Conservation (phyloP, 2,329 filamentous ascomycete species). For the Trichoderma afroharzianum region DNA sequence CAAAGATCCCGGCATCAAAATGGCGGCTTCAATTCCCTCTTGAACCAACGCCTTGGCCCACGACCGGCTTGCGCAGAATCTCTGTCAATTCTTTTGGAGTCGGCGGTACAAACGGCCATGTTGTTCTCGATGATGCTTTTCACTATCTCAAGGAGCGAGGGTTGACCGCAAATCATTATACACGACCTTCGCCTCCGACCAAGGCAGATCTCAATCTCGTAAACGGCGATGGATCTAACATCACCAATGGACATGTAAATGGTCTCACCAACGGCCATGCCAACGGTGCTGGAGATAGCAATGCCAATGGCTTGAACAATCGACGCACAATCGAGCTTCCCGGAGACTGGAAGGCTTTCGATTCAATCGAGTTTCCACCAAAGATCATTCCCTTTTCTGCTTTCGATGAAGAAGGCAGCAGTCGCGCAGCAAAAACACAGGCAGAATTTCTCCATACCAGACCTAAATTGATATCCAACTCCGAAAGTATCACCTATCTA, state of each 20-base stretch:
- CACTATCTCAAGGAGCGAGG: conserved; percentile 5
- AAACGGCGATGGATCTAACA: too few relatives aligned
- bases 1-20: background rate
- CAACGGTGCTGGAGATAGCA: too few relatives aligned
- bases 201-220: background rate
- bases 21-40: conserved; percentile 28
- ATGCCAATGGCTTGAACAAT: background rate
- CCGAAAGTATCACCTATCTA: background rate
- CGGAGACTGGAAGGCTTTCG: background rate
- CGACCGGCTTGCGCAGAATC: conserved; percentile 36
- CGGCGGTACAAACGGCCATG: conserved; percentile 45
- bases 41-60: conserved; percentile 34
- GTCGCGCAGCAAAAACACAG: background rate
- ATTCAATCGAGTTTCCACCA: background rate
- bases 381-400: background rate
- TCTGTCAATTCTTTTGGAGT: conserved; percentile 48
- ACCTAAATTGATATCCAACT: background rate
- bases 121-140: conserved; percentile 35
- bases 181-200: background rate
- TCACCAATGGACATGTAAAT: too few relatives aligned
- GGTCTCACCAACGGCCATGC: too few relatives aligned
- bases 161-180: background rate
- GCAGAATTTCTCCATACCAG: background rate
- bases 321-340: background rate
- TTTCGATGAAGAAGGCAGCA: background rate